A percentile compares a stretch with the other conserved stretches of the same genome.
phyloP scores from a whole-genome alignment of 176 grass and related monocot species.

The Elymus sibiricus region DNA sequence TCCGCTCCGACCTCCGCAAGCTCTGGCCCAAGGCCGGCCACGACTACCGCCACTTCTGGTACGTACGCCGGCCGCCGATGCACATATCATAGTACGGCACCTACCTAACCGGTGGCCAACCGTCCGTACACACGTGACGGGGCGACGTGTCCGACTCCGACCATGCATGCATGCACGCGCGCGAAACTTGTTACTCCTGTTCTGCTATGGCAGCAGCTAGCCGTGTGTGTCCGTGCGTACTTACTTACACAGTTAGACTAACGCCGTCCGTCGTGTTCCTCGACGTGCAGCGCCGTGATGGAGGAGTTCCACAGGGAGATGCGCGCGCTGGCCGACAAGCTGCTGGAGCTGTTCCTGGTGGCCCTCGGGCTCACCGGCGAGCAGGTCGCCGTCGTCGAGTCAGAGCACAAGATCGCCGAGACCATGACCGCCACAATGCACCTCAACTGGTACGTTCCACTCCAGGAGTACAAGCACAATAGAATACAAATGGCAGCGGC shows the following conservation, averaged over 20 bases:
- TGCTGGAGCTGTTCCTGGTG: conserved; percentile 57
- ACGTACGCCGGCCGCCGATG: background rate
- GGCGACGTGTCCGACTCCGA: background rate
- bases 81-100: background rate
- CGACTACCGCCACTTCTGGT: conserved; percentile 83
- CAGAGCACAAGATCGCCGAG: conserved; percentile 27
- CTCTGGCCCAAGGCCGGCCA: conserved; percentile 80
- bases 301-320: conserved; percentile 84
- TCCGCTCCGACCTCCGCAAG: conserved; percentile 61
- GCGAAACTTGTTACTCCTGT: background rate
- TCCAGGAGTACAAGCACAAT: background rate
- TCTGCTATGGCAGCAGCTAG: background rate
- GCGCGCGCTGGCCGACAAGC: conserved; percentile 48
- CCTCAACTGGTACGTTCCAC: conserved; percentile 44
- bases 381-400: conserved; percentile 38
- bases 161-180: conserved; percentile 14
- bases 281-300: conserved; percentile 64
- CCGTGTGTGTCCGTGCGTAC: background rate
- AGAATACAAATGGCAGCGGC: background rate
- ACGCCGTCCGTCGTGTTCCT: background rate
- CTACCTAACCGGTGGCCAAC: background rate
- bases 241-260: too few species aligned
- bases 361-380: conserved; percentile 68
- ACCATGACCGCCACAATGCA: conserved; percentile 54
- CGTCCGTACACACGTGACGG: background rate